Evolutionary conservation across 148 eudicot species (phyloP).

Genomic region (Chenopodium quinoa): DNA sequence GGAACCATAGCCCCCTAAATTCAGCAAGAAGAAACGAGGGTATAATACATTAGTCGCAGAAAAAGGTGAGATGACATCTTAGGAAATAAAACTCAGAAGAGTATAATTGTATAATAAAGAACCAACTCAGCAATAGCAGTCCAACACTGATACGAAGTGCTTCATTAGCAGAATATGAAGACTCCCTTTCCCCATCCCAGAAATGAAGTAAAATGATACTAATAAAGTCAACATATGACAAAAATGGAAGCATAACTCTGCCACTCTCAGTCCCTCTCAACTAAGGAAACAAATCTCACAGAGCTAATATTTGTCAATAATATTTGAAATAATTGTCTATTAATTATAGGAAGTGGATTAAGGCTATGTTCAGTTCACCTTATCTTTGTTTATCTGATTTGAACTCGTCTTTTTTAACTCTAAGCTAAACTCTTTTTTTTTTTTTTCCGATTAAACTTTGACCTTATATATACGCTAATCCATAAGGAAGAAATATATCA

Average conservation of each 20-base stretch:
- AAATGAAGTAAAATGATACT: not conserved
- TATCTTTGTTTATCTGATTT: no score
- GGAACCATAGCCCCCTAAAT: conserved; percentile 62
- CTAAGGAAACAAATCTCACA: not conserved
- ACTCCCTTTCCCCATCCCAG: not conserved
- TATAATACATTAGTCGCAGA: not conserved
- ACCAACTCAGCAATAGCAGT: not conserved
- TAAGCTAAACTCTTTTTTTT: no score
- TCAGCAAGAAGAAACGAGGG: conserved; percentile 12
- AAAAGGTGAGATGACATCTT: not conserved
- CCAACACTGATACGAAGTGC: no score
- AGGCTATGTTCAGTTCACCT: no score
- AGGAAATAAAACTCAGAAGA: not conserved
- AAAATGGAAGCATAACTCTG: not conserved
- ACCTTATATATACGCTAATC: no score
- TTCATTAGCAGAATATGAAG: not conserved
- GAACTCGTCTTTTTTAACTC: no score
- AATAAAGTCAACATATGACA: not conserved
- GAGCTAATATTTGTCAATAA: not conserved
- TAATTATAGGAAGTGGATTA: no score
- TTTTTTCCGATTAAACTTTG: no score
- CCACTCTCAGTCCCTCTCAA: not conserved
- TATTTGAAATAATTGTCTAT: no score
- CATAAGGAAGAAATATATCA: no score
- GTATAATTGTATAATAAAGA: not conserved